Evolutionary conservation across 495 filamentous ascomycete species (phyloP).

Genomic region (Jackrogersella minutella): DNA sequence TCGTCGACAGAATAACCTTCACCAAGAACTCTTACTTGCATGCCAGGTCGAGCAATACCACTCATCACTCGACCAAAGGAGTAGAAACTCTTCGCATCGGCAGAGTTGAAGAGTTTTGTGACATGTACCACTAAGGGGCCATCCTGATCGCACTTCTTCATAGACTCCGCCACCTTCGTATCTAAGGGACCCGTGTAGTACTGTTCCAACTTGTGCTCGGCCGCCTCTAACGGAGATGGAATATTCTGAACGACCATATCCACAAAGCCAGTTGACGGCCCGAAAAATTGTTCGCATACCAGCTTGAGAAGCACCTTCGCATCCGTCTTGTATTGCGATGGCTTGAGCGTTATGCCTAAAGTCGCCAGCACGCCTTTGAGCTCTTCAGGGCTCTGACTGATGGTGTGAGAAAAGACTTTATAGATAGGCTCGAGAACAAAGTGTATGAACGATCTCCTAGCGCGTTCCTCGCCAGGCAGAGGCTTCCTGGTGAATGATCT

Average conservation of each 20-base stretch:
- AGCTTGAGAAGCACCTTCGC: slow-evolving; percentile 87
- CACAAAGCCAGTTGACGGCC: slow-evolving; percentile 86
- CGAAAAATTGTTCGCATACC: slow-evolving; percentile 96
- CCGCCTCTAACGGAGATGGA: slow-evolving; percentile 85
- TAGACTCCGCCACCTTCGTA: slow-evolving; percentile 79
- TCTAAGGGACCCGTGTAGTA: slow-evolving; percentile 98
- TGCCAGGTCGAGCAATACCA: slow-evolving; percentile 82
- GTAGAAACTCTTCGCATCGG: slow-evolving; percentile 86
- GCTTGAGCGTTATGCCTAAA: slow-evolving; percentile 86
- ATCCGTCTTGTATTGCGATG: slow-evolving; percentile 87
- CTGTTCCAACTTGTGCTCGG: slow-evolving; percentile 74
- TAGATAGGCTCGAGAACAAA: slow-evolving; percentile 97
- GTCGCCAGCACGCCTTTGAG: slow-evolving; percentile 80
- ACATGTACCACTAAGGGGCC: slow-evolving; percentile 90
- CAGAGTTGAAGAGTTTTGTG: slow-evolving; percentile 89
- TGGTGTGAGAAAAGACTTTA: slow-evolving; percentile 95
- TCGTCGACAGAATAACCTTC: slow-evolving; percentile 97
- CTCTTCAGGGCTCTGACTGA: slow-evolving; percentile 89
- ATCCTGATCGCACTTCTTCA: slow-evolving; percentile 84
- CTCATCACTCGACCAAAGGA: slow-evolving; percentile 93
- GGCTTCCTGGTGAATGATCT: slow-evolving; percentile 90
- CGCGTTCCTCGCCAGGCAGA: slow-evolving; percentile 69
- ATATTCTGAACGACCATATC: slow-evolving; percentile 94
- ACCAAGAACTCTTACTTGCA: slow-evolving; percentile 88
- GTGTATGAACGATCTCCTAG: slow-evolving; percentile 89